Percentiles rank a stretch among this genome's conserved stretches.
phyloP scores from a whole-genome alignment of 2,329 filamentous ascomycete species.

The Diaporthe citri region DNA sequence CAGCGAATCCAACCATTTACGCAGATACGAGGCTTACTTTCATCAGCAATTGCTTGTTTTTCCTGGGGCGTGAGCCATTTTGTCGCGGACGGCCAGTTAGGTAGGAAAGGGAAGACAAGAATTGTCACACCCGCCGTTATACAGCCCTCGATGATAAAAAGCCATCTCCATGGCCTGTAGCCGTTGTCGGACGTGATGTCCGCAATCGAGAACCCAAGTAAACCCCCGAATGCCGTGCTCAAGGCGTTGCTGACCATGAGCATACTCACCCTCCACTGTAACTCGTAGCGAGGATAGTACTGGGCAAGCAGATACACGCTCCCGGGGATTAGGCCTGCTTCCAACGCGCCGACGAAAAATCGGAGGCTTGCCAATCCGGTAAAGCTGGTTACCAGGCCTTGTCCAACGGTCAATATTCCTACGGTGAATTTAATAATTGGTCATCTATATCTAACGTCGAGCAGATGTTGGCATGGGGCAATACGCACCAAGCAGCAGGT shows the following conservation, averaged over 20 bases:
- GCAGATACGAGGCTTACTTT: background rate
- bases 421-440: background rate
- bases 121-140: slow-evolving; percentile 1
- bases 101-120: background rate
- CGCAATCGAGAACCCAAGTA: slow-evolving; percentile 1
- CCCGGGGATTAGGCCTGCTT: slow-evolving; percentile 13
- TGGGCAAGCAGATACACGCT: slow-evolving; percentile 19
- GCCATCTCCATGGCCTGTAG: slow-evolving; percentile 17
- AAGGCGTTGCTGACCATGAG: slow-evolving; percentile 19
- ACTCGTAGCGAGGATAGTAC: slow-evolving; percentile 11
- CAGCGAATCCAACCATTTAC: background rate
- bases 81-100: background rate
- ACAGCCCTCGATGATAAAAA: slow-evolving; percentile 14
- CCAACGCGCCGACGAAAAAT: slow-evolving; percentile 14
- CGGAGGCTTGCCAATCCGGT: background rate
- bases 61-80: slow-evolving; percentile 6
- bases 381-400: slow-evolving; percentile 3
- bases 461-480: background rate
- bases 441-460: background rate
- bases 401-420: background rate
- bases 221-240: background rate
- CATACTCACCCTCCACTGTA: slow-evolving; percentile 9
- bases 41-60: slow-evolving; percentile 13
- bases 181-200: background rate
- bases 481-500: slow-evolving; percentile 7